Base-by-base conservation (phyloP, 2,329 filamentous ascomycete species). In the Scedosporium aurantiacum region DNA sequence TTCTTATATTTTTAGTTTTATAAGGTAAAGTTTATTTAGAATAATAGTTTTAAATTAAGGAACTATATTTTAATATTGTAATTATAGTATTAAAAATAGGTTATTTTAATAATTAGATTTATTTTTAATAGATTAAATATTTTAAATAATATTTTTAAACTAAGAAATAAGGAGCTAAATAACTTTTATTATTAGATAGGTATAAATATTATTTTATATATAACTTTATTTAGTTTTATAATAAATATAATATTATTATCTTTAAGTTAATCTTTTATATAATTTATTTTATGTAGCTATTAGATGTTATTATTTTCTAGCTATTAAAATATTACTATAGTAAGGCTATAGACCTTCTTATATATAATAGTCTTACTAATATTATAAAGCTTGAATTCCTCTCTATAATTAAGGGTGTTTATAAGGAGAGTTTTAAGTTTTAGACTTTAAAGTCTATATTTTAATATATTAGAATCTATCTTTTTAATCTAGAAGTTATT, bases 141-240 rank as follows among this genome's bases (percentile, higher is more conserved):
- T 41, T 41, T 14, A 7, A 41, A 14, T 7, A 41, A 14, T 41
- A 41, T 41, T 41, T 14, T 7, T 7, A 14, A 7, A 41, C 14
- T 14, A 7, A 41, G 37, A 7, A 41, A 41, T 41, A 41, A 41
- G 37, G 37, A 7, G 14, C 6, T 7, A 7, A 41, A 7, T 14
- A 41, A 41, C 18, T 63, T 18, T n/a, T 63, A 21, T 60, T 63
- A 25, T 16, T 63, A 47, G 40, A 63, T 63, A 57, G 40, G 2
- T 57, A 60, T 63, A 21, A 45, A 61, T 25, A 57, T 57, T 58
- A 52, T 43, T 14, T 56, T 12, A 57, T 21, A 32, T 55, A 58
- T 28, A 47, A 50, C 18, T 40, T n/a, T n/a, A 45, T 52, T 45
- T 45, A 23, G 3, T 23, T 43, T 47, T 27, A 57, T 62, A 41